Base-by-base conservation (phyloP, 352 stramenopile genomes). In the Phytophthora litchii region DNA sequence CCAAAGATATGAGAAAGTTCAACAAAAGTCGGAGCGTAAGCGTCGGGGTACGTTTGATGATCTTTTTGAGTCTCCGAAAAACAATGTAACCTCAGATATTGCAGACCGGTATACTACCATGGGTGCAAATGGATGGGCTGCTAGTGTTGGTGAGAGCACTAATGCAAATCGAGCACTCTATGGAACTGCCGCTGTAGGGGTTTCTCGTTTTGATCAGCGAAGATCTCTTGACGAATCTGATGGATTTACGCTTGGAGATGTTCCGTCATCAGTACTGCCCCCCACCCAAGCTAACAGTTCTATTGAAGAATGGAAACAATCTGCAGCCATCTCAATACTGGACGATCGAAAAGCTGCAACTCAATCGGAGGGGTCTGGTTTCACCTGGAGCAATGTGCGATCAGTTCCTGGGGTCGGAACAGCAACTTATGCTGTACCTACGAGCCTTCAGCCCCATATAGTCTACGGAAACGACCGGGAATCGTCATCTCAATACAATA, bases 21-120 rank as follows among this genome's bases (percentile, higher is more conserved):
- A 60, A 32, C 54, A 57, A 27, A 63, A 64, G 14, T n/a, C 48
- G 1, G 52, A 71, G 23, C 59, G 32, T 42, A 68, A 76, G 34
- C 76, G 80, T 27, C 75, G 81, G 52, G 80, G 72, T 48, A 93
- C 83, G 12, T 93, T 93, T 57, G 81, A 91, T 59, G 74, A 84
- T 47, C 57, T 93, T 13, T 93, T 93, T 20, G 75, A 80, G 27
- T 88, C 80, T n/a, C 81, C 83, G 11, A 82, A 74, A 50, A 60
- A 54, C 40, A 58, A 38, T 35, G 11, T 49, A 43, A 9, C 52
- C 12, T 20, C 17, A 20, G 20, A 12, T 21, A 32, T 55, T 45
- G 19, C 32, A 11, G 47, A 37, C 23, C 32, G 43, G 13, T 54
- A 66, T 23, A 58, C n/a, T 50, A 48, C 37, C 32, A 32, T 19